Evolutionary conservation across 2,329 filamentous ascomycete genomes (phyloP), one percentile per base, ranked within the genome.

Genomic region (Graphium sp.): DNA sequence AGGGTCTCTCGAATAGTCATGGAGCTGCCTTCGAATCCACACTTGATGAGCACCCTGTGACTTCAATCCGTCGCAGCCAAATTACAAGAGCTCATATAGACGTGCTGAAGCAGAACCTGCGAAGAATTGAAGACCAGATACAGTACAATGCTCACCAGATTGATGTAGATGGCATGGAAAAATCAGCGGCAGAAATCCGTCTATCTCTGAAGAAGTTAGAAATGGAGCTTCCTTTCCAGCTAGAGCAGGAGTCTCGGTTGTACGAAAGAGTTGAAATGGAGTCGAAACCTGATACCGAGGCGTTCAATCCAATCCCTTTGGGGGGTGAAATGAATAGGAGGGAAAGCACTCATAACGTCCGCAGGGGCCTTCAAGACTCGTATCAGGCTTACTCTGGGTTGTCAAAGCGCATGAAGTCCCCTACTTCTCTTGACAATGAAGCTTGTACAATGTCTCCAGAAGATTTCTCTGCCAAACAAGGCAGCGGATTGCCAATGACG

Each of bases 141-240:
- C 57, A 60, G 29, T 71, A 66, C 50, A 74, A 74, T 41, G 62
- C 58, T 37, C 66, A 74, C 35, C 68, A 74, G 37, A 68, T 74
- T 35, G 68, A 74, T 33, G 65, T 67, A 37, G 56, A 53, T 35
- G 47, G 54, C 19, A 59, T 68, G 43, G 53, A 60, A 34, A 40
- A 48, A 16, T 54, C 57, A 24, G 55, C 50, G 4, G 41, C 50
- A 20, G 42, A 50, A 20, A 41, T 67, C 32, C 47, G 51, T n/a
- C 45, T 51, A 14, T 55, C 57, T 18, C 60, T 72, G 32, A 44
- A 49, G 16, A 50, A 59, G 24, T 69, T 72, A 32, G 62, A 69
- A 38, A 45, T 45, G 17, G 54, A 53, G 13, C 46, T 58, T 20
- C 45, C 57, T 24, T 42, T 42, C 11, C 62, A 70, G 35, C 40